These are phyloP conservation scores for Danielia reshetovae DNA, from an alignment of 805 yeast genomes.

Conservation along the genomic window DNA sequence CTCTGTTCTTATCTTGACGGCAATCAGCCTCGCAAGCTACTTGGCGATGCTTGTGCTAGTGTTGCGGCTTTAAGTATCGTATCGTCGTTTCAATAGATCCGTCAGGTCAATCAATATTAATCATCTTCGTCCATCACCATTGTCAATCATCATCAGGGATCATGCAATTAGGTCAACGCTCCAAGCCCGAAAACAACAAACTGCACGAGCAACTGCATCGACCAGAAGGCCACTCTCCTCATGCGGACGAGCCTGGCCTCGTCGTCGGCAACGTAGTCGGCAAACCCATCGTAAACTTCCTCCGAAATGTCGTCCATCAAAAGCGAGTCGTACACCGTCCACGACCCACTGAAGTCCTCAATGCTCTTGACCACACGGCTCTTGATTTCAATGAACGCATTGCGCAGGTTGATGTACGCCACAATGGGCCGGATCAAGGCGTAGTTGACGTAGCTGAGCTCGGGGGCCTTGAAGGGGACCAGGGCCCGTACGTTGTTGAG, in stretches of 20 bases:
- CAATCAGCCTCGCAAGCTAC: slow-evolving; percentile 50
- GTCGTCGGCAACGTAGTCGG: slow-evolving; percentile 83
- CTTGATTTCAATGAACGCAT: slow-evolving; percentile 83
- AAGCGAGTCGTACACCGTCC: slow-evolving; percentile 91
- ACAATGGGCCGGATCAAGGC: slow-evolving; percentile 93
- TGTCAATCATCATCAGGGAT: too few relatives aligned
- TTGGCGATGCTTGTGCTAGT: slow-evolving; percentile 49
- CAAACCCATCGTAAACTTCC: slow-evolving; percentile 89
- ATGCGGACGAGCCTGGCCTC: slow-evolving; percentile 67
- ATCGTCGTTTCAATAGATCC: too few relatives aligned
- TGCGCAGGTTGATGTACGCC: slow-evolving; percentile 86
- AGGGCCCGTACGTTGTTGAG: slow-evolving; percentile 84
- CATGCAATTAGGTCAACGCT: slow-evolving; percentile 33
- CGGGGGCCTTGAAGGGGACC: slow-evolving; percentile 84
- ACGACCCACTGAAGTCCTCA: slow-evolving; percentile 87
- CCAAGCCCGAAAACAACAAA: slow-evolving; percentile 79
- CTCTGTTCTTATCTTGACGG: slow-evolving; percentile 48
- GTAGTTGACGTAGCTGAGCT: slow-evolving; percentile 84
- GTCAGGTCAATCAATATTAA: too few relatives aligned
- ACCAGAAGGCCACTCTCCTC: slow-evolving; percentile 89
- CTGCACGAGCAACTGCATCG: slow-evolving; percentile 79
- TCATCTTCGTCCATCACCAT: too few relatives aligned
- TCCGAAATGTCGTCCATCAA: slow-evolving; percentile 88
- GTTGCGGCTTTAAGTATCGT: slow-evolving; percentile 39
- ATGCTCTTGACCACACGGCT: slow-evolving; percentile 77